Conservation (phyloP, 768 basidiomycete genomes). For the Suillus cothurnatus region DNA sequence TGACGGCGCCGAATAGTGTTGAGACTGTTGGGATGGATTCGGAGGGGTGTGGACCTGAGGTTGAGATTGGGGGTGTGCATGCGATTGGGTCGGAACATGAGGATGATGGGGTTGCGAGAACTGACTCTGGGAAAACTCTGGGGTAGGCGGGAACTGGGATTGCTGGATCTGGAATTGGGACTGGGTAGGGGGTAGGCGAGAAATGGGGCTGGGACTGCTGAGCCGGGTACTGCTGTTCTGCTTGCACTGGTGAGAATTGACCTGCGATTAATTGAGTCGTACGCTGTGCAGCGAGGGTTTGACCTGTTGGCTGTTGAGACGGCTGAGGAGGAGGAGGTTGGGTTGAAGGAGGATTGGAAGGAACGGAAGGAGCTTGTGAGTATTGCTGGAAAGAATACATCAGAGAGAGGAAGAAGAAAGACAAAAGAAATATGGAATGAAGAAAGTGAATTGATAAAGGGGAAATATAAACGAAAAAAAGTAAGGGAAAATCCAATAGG, state of each 20-base stretch:
- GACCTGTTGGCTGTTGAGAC: conserved; percentile 4
- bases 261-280: conserved; percentile 14
- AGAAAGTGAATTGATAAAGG: not conserved
- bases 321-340: conserved; percentile 10
- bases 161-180: conserved; percentile 10
- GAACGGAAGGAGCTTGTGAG: conserved; percentile 15
- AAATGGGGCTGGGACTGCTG: not conserved
- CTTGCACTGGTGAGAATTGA: not conserved
- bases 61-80: not conserved
- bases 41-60: not conserved
- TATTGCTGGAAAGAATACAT: conserved; percentile 34
- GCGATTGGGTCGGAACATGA: conserved; percentile 11
- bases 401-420: conserved; percentile 13
- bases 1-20: not conserved
- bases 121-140: conserved; percentile 31
- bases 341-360: not conserved
- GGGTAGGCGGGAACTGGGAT: conserved; percentile 11
- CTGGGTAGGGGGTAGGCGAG: not conserved
- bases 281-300: conserved; percentile 19
- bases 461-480: too few relatives aligned
- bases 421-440: not conserved
- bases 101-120: not conserved
- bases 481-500: not conserved
- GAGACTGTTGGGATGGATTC: not conserved
- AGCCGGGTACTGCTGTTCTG: not conserved